A percentile compares a stretch with the other conserved stretches of the same genome.
Conservation (phyloP, 352 stramenopile genomes). For the Bremia lactucae region DNA sequence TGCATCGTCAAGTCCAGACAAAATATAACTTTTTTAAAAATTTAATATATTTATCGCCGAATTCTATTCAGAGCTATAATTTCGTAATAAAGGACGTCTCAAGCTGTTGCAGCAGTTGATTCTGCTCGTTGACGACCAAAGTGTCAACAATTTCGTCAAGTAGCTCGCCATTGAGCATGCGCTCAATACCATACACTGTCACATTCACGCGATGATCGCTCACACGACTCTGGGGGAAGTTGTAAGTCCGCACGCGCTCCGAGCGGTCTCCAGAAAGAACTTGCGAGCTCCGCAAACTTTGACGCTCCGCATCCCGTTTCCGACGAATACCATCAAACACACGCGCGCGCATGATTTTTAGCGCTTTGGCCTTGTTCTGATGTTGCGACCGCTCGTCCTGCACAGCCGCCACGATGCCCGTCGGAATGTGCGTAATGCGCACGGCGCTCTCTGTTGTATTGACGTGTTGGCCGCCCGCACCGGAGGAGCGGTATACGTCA, state of each 20-base stretch:
- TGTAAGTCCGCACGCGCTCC: constrained; percentile 98
- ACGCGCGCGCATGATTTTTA: constrained; percentile 93
- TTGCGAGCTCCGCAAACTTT: constrained; percentile 70
- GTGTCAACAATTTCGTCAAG: constrained; percentile 87
- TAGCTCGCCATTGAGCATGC: constrained; percentile 81
- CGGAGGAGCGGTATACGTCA: constrained; percentile 93
- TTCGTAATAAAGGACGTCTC: constrained; percentile 32
- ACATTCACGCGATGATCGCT: constrained; percentile 92
- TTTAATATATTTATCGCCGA: no score
- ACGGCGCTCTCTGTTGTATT: constrained; percentile 98
- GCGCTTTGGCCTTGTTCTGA: constrained; percentile 97
- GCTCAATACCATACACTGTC: constrained; percentile 82
- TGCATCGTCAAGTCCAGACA: no score
- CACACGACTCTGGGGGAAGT: constrained; percentile 94
- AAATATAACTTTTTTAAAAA: no score
- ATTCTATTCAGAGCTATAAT: no score
- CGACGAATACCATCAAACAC: constrained; percentile 92
- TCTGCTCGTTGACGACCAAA: constrained; percentile 71
- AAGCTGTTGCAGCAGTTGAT: constrained; percentile 58
- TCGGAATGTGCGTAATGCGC: constrained; percentile 95
- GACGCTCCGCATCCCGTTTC: constrained; percentile 40
- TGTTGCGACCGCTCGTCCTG: constrained; percentile 95
- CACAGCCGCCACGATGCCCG: constrained; percentile 80
- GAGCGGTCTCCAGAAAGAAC: constrained; percentile 92
- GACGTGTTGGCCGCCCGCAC: constrained; percentile 97